Conservation (phyloP, 2,329 filamentous ascomycete species). For the Fusarium burgessii region DNA sequence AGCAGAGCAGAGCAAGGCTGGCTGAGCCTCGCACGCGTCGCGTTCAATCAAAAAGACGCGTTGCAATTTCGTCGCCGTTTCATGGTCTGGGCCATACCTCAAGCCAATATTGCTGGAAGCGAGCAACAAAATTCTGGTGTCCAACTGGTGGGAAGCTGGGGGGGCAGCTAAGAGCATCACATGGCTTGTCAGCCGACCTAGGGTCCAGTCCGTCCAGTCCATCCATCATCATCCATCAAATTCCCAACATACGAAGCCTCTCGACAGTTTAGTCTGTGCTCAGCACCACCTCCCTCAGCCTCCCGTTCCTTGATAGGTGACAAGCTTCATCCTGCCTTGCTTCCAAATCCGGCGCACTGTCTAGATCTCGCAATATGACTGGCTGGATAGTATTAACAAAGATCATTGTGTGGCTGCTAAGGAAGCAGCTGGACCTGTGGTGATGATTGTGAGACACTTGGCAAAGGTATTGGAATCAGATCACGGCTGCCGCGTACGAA, state of each 20-base stretch:
- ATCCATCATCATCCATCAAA: conserved; percentile 33
- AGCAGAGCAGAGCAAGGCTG: conserved; percentile 25
- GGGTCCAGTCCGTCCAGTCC: conserved; percentile 27
- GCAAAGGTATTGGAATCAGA: conserved; percentile 19
- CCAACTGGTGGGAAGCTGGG: conserved; percentile 12
- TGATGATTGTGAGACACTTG: conserved; percentile 34
- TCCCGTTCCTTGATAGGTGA: conserved; percentile 25
- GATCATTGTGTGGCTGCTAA: conserved; percentile 34
- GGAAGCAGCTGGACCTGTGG: conserved; percentile 10
- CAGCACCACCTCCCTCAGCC: conserved; percentile 30
- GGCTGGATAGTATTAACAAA: conserved; percentile 9
- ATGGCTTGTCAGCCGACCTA: conserved; percentile 47
- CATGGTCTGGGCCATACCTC: conserved; percentile 7
- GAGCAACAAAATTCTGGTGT: conserved; percentile 27
- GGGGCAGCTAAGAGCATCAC: conserved; percentile 37
- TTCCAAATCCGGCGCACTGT: conserved; percentile 37
- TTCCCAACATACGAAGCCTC: conserved; percentile 24
- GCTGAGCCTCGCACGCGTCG: conserved; percentile 43
- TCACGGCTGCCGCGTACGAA: conserved; percentile 6
- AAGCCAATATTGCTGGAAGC: conserved; percentile 4
- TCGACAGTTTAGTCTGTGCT: conserved; percentile 24
- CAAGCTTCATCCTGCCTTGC: conserved; percentile 13
- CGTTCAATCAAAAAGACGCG: conserved; percentile 31
- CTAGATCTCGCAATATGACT: conserved; percentile 25
- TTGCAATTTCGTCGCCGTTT: conserved; percentile 12